Percentiles rank a stretch among this genome's conserved stretches.
Evolutionary conservation across 345 rosid genomes (phyloP).

Genomic region (Heritiera littoralis): DNA sequence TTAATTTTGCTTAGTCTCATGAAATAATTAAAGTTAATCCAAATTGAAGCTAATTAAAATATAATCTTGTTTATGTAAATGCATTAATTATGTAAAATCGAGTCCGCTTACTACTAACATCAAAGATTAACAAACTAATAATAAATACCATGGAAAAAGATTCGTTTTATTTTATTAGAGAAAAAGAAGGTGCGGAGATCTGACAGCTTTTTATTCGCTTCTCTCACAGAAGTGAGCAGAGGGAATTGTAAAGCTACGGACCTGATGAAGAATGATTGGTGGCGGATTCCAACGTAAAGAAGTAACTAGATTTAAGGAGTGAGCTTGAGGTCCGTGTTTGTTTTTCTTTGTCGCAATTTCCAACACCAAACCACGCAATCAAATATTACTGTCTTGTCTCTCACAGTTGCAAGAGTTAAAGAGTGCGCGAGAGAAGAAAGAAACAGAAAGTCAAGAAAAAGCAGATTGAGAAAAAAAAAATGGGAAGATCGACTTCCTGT

Average conservation of each 20-base stretch:
- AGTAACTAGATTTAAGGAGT: conserved; percentile 34
- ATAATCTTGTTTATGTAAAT: too few relatives aligned
- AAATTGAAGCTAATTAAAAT: too few relatives aligned
- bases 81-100: too few relatives aligned
- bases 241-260: neutral
- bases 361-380: conserved; percentile 37
- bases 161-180: neutral
- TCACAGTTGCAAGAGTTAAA: neutral
- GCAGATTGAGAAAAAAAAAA: neutral
- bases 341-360: conserved; percentile 39
- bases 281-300: conserved; percentile 44
- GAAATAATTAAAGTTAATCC: too few relatives aligned
- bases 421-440: conserved; percentile 3
- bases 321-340: conserved; percentile 49
- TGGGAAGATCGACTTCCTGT: conserved; percentile 55
- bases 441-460: conserved; percentile 6
- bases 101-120: too few relatives aligned
- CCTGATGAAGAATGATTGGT: neutral
- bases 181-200: neutral
- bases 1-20: too few relatives aligned
- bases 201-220: conserved; percentile 25
- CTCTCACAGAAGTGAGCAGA: conserved; percentile 19
- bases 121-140: too few relatives aligned
- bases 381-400: conserved; percentile 27
- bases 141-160: neutral